These are phyloP conservation scores for Zygosaccharomyces pseudobailii DNA, from an alignment of 1,139 yeast species.

Conservation along the genomic window DNA sequence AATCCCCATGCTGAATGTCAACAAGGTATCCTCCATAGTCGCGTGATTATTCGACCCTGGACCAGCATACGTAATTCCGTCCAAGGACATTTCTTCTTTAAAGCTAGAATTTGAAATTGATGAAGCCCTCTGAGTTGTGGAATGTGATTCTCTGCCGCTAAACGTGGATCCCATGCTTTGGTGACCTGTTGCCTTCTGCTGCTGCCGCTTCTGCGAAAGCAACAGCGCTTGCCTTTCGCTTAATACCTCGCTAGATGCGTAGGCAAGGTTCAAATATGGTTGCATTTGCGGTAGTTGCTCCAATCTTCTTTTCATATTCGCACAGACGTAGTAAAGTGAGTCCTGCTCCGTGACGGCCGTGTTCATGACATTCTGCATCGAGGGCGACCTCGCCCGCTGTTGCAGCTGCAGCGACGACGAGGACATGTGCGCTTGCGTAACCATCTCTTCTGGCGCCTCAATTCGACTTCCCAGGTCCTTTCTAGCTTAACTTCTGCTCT, in stretches of 20 bases:
- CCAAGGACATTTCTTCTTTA: conserved; percentile 22
- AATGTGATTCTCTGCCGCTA: conserved; percentile 18
- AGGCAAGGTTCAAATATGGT: conserved; percentile 61
- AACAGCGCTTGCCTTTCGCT: conserved; percentile 71
- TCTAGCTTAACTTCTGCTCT: neutral
- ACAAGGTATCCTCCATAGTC: conserved; percentile 30
- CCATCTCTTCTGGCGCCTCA: conserved; percentile 5
- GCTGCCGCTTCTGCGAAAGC: conserved; percentile 40
- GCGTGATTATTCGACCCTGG: conserved; percentile 24
- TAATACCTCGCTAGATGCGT: conserved; percentile 57
- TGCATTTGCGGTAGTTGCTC: conserved; percentile 64
- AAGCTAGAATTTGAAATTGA: conserved; percentile 26
- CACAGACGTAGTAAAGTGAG: conserved; percentile 72
- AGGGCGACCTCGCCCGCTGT: conserved; percentile 30
- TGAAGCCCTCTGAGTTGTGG: conserved; percentile 21
- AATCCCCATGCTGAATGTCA: conserved; percentile 70
- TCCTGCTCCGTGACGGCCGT: conserved; percentile 60
- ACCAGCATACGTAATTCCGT: conserved; percentile 21
- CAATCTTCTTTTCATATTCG: conserved; percentile 52
- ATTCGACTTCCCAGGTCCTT: neutral
- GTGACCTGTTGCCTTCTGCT: conserved; percentile 19
- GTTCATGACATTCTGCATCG: conserved; percentile 46
- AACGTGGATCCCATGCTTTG: conserved; percentile 16
- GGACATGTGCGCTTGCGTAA: conserved; percentile 13
- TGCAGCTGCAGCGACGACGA: conserved; percentile 13